Evolutionary conservation across 176 grass and related monocot species (phyloP).

Genomic region (Cenchrus fungigraminus): DNA sequence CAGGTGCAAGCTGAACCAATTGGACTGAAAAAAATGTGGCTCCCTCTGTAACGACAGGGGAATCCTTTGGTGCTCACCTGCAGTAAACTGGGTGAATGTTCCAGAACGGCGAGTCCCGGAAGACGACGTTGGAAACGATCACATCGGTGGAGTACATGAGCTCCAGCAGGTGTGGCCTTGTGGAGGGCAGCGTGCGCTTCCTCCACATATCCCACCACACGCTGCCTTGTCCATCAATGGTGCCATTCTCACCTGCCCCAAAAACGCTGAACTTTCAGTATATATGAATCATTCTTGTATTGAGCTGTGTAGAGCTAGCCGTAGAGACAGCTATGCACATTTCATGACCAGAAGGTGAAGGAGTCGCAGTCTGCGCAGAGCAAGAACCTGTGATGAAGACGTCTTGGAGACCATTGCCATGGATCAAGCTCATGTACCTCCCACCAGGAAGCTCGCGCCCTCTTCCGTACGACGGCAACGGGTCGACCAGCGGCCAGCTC

Average conservation of each 20-base stretch:
- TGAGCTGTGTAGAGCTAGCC: neutral
- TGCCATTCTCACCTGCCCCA: conserved; percentile 67
- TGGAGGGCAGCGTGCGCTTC: conserved; percentile 65
- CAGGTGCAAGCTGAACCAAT: neutral
- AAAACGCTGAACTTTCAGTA: neutral
- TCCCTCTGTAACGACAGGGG: conserved; percentile 4
- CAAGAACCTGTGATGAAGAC: conserved; percentile 81
- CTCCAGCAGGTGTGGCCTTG: conserved; percentile 73
- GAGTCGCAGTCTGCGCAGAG: neutral
- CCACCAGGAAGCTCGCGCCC: conserved; percentile 74
- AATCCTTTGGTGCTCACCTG: conserved; percentile 39
- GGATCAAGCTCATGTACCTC: conserved; percentile 76
- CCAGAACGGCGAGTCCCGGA: conserved; percentile 83
- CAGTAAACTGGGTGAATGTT: conserved; percentile 90
- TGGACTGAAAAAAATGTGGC: neutral
- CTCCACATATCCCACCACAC: conserved; percentile 92
- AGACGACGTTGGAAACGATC: conserved; percentile 69
- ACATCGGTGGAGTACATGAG: conserved; percentile 74
- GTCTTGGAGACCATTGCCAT: conserved; percentile 68
- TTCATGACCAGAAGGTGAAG: neutral
- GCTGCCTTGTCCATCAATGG: conserved; percentile 81
- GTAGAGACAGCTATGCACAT: neutral
- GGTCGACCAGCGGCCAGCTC: conserved; percentile 76
- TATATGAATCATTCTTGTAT: neutral
- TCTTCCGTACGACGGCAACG: conserved; percentile 85